These are phyloP conservation scores for Gnetum montanum DNA, from an alignment of 75 land plant genomes.

Conservation along the genomic window DNA sequence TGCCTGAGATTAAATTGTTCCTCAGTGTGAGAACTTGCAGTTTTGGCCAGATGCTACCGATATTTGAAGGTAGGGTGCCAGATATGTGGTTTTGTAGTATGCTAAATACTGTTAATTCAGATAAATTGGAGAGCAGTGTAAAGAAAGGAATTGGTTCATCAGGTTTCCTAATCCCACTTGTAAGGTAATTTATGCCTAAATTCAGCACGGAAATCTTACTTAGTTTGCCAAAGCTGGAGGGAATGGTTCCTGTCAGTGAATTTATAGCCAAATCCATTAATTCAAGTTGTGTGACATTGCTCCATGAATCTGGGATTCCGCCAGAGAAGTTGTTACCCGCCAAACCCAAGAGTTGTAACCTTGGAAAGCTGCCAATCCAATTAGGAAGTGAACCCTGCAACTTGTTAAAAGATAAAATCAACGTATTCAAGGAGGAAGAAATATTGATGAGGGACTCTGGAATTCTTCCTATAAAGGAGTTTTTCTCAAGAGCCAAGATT, in stretches of 20 bases:
- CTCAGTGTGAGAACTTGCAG: no score
- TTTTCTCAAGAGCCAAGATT: conserved; percentile 13
- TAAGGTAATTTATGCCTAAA: no score
- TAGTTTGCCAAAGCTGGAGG: conserved; percentile 11
- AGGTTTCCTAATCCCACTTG: no score
- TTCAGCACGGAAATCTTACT: no score
- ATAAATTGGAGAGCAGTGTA: no score
- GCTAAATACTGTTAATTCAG: no score
- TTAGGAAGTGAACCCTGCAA: conserved; percentile 24
- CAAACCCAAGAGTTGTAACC: conserved; percentile 18
- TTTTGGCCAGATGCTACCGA: no score
- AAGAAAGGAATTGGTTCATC: no score
- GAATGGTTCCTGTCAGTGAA: conserved; percentile 25
- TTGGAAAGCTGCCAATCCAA: conserved; percentile 17
- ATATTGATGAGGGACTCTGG: conserved; percentile 5
- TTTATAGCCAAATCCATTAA: conserved; percentile 36
- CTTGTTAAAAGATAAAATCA: conserved; percentile 14
- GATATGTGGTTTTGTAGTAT: no score
- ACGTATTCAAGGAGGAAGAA: background rate
- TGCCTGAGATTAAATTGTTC: no score
- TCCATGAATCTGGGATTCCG: conserved; percentile 23
- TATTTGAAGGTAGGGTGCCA: no score
- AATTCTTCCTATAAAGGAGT: conserved; percentile 17
- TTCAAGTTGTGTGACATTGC: conserved; percentile 18
- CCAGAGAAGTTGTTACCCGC: conserved; percentile 22